Evolutionary conservation across 2,329 filamentous ascomycete genomes (phyloP), one percentile per base, ranked within the genome.

Genomic region (Verruconis gallopava): DNA sequence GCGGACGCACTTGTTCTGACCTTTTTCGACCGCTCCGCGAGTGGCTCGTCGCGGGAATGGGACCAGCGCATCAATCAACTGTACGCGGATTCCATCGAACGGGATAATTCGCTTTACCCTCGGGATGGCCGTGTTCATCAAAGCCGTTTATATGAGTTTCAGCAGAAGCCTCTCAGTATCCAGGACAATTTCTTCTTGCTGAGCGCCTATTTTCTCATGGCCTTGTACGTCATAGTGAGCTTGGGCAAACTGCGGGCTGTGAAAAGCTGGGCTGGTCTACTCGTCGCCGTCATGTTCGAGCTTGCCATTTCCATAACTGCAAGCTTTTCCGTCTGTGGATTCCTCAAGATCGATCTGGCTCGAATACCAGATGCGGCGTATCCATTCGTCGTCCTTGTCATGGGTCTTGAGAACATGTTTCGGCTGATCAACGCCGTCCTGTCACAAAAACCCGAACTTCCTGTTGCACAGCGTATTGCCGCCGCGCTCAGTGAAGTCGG

Each of bases 1-100:
- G 82, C 80, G 1, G 83, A 89, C 61, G 80, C 83, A 2, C 66
- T 89, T 4, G 82, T 89, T 42, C 77, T 89, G 46, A 86, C 82
- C 4, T 62, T 89, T 4, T 71, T 88, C 45, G 79, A 86, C 53
- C 72, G 72, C 28, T 68, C 72, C 22, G 72, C 79, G 50, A 78
- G 79, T 0, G 73, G 70, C 1, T 66, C 84, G 4, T 79, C 75
- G 20, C 64, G 64, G 15, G 65, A 73, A 43, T 89, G 82, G 81
- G 72, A 81, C 47, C 60, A 66, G 36, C 75, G 70, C 40, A 70
- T 76, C 6, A 61, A 67, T 39, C 55, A 61, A 3, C 61, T 85
- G 18, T 69, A 74, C 2, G 47, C 61, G 3, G 64, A 64, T 13
- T 59, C 67, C 43, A 58, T 63, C 2, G 58, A 69, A 22, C 67